A percentile compares a stretch with the other conserved stretches of the same genome.
phyloP scores from a whole-genome alignment of 768 basidiomycete species.

The Pleurotus tuber-regium region DNA sequence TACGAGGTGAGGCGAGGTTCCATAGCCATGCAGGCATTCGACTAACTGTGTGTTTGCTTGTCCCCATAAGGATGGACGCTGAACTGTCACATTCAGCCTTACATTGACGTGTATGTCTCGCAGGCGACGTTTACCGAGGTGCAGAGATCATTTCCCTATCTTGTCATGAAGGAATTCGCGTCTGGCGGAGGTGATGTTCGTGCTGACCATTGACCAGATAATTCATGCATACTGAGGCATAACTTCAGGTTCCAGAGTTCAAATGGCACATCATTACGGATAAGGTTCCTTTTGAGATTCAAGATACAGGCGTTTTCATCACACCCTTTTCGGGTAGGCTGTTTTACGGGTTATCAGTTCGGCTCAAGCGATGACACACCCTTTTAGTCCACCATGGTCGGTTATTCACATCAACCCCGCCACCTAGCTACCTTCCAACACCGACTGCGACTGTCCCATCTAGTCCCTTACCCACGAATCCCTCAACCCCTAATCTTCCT shows the following conservation, averaged over 20 bases:
- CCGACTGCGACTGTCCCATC: constrained; percentile 35
- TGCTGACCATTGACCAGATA: constrained; percentile 4
- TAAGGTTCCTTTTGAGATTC: constrained; percentile 63
- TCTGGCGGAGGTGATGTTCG: constrained; percentile 79
- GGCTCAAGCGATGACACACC: neutral
- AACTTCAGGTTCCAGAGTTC: constrained; percentile 70
- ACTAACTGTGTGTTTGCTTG: too few relatives aligned
- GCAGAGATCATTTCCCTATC: constrained; percentile 75
- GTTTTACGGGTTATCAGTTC: neutral
- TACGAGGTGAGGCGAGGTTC: constrained; percentile 67
- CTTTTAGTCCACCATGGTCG: constrained; percentile 71
- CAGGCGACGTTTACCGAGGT: constrained; percentile 64
- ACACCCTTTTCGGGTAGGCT: constrained; percentile 66
- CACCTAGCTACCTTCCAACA: constrained; percentile 37
- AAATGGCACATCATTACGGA: constrained; percentile 81
- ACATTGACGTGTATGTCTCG: constrained; percentile 76
- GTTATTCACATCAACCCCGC: constrained; percentile 44
- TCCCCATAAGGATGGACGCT: constrained; percentile 67
- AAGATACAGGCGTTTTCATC: constrained; percentile 57
- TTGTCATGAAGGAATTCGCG: constrained; percentile 70
- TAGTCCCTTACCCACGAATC: constrained; percentile 30
- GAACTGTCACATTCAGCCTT: constrained; percentile 54
- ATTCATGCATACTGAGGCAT: neutral
- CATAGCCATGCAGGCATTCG: too few relatives aligned
- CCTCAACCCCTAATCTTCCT: constrained; percentile 24